These are phyloP conservation scores for Diaporthe capsici DNA, from an alignment of 2,329 filamentous ascomycete genomes.

Conservation along the genomic window DNA sequence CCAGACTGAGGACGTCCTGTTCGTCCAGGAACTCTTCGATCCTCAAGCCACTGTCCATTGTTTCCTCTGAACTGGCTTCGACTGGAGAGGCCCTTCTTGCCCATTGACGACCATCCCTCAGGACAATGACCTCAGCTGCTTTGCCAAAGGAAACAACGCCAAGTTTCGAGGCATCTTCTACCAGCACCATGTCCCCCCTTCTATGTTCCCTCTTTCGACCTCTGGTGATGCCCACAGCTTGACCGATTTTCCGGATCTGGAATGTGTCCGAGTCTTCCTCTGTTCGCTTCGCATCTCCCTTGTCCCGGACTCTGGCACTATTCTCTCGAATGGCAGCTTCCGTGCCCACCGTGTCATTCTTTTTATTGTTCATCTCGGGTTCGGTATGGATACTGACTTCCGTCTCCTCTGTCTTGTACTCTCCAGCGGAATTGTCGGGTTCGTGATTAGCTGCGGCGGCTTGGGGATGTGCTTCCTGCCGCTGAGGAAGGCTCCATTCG, in stretches of 20 bases:
- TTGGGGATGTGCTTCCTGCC: background rate
- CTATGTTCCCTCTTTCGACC: slow-evolving; percentile 39
- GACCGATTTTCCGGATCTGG: background rate
- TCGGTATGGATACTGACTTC: background rate
- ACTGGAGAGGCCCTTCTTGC: slow-evolving; percentile 24
- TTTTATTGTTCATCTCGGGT: background rate
- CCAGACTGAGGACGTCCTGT: slow-evolving; percentile 43
- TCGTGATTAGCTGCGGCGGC: background rate
- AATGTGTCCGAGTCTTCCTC: background rate
- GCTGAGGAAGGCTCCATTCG: background rate
- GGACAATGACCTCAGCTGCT: slow-evolving; percentile 62
- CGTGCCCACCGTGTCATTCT: background rate
- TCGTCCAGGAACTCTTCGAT: slow-evolving; percentile 42
- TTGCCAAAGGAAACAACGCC: slow-evolving; percentile 54
- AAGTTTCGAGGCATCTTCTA: slow-evolving; percentile 44
- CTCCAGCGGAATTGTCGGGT: background rate
- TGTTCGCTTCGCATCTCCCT: background rate
- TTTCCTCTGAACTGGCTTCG: background rate
- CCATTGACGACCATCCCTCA: slow-evolving; percentile 54
- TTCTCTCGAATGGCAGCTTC: background rate
- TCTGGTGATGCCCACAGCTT: slow-evolving; percentile 5
- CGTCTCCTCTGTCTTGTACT: background rate
- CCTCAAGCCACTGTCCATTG: background rate
- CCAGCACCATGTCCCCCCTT: slow-evolving; percentile 38
- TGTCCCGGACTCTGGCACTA: background rate